A percentile compares a stretch with the other conserved stretches of the same genome.
Conservation (phyloP, 805 yeast species). For the Saccharomycopsis schoenii region DNA sequence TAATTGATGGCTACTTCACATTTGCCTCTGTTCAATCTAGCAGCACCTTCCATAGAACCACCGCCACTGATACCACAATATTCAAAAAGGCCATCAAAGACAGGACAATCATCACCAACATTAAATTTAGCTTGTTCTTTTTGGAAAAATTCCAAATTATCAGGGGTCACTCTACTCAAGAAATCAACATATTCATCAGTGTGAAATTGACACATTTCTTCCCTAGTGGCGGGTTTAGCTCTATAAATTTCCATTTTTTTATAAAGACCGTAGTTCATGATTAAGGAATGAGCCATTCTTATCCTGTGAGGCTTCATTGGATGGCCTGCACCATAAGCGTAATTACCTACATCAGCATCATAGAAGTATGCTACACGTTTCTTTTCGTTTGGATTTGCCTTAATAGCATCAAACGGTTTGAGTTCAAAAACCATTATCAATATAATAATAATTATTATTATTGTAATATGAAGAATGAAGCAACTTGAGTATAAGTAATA, state of each 20-base stretch:
- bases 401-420: slow-evolving; percentile 55
- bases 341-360: slow-evolving; percentile 92
- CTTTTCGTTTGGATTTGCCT: slow-evolving; percentile 19
- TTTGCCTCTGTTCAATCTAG: slow-evolving; percentile 68
- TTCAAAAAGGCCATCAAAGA: slow-evolving; percentile 69
- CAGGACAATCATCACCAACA: slow-evolving; percentile 92
- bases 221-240: slow-evolving; percentile 95
- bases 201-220: slow-evolving; percentile 97
- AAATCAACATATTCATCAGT: slow-evolving; percentile 96
- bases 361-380: slow-evolving; percentile 67
- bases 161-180: slow-evolving; percentile 82
- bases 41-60: slow-evolving; percentile 84
- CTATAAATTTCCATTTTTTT: slow-evolving; percentile 95
- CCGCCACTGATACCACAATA: slow-evolving; percentile 78
- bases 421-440: slow-evolving; percentile 35
- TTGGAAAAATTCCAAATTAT: slow-evolving; percentile 75
- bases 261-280: slow-evolving; percentile 94
- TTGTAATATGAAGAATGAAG: neutral
- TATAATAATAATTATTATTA: neutral
- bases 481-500: too few relatives aligned
- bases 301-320: slow-evolving; percentile 99
- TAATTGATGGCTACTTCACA: slow-evolving; percentile 89
- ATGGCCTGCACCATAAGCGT: slow-evolving; percentile 97
- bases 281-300: slow-evolving; percentile 95
- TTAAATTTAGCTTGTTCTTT: slow-evolving; percentile 88